Evolutionary conservation across 208 protist genomes (phyloP), one percentile per base, ranked within the genome.

Genomic region (Leptomonas seymouri): DNA sequence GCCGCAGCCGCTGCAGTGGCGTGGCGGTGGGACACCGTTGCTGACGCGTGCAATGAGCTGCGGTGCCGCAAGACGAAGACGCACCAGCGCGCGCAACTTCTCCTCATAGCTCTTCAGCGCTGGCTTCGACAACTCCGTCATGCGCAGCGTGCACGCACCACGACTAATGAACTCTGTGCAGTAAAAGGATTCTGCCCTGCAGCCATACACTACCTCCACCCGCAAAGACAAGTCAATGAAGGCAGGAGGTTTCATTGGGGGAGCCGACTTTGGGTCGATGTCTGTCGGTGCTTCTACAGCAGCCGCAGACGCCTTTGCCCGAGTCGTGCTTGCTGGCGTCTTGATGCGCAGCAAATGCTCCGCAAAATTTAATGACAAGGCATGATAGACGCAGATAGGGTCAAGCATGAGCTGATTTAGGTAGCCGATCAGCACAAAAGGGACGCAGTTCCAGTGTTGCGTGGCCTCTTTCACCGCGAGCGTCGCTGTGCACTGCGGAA

Each of bases 191-290:
- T 95, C 85, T 0, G 79, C 64, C 14, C 75, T 74, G 74, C 90
- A 93, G n/a, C 90, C 90, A 67, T 95, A 95, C 1, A 95, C 87
- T 14, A 93, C 76, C 51, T 95, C 85, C 23, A 95, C 81, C 36
- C 76, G 67, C 16, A 95, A 60, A 16, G 64, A 42, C 61, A 84
- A 76, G 34, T 81, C 70, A 8, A 67, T n/a, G 0, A 25, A 34
- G 8, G 45, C 21, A 9, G 55, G 20, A 20, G 46, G 34, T 4
- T 80, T 70, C 23, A 57, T 62, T 27, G 14, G 21, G 3, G 3
- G 41, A n/a, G 54, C 27, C 5, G 49, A 2, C 14, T 14, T 65
- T 6, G 45, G 3, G 1, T n/a, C 42, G 30, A 1, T 55, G 23
- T 44, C 7, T 25, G 31, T 15, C 15, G 64, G 16, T 46, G 48